Conservation (phyloP, 148 eudicot species). For the Cornus controversa region DNA sequence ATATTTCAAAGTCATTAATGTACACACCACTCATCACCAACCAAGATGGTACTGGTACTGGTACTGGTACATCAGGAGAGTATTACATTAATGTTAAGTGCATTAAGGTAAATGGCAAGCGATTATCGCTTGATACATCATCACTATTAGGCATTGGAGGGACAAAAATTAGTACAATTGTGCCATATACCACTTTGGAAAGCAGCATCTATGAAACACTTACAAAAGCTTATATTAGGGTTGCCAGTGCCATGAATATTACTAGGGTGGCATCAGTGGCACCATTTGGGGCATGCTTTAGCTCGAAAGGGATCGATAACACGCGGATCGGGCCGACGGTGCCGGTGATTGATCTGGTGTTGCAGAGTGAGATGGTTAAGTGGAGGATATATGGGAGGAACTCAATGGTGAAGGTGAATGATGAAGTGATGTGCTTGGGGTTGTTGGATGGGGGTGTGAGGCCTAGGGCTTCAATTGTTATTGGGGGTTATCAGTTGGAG, state of each 20-base stretch:
- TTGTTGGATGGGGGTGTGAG: constrained; percentile 66
- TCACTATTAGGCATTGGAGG: constrained; percentile 18
- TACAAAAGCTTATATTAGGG: constrained; percentile 23
- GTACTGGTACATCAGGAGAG: constrained; percentile 20
- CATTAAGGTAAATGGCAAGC: constrained; percentile 40
- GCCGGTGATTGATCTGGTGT: constrained; percentile 62
- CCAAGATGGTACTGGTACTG: background rate
- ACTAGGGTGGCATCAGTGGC: constrained; percentile 31
- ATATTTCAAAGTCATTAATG: constrained; percentile 31
- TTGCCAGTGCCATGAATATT: constrained; percentile 35
- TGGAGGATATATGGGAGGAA: constrained; percentile 67
- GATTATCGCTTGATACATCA: constrained; percentile 17
- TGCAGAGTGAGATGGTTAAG: constrained; percentile 86
- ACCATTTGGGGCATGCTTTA: constrained; percentile 53
- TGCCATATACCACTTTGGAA: constrained; percentile 45
- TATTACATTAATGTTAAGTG: constrained; percentile 50
- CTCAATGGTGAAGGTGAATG: constrained; percentile 61
- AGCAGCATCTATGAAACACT: constrained; percentile 30
- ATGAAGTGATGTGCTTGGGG: constrained; percentile 62
- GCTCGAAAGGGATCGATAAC: constrained; percentile 8
- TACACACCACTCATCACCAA: constrained; percentile 44
- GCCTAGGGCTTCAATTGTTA: constrained; percentile 35
- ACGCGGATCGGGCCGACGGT: constrained; percentile 16
- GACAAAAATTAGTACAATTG: constrained; percentile 42
- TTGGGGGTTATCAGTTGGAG: constrained; percentile 81